Conservation (phyloP, 2,329 filamentous ascomycete genomes). For the Whalleya microplaca region DNA sequence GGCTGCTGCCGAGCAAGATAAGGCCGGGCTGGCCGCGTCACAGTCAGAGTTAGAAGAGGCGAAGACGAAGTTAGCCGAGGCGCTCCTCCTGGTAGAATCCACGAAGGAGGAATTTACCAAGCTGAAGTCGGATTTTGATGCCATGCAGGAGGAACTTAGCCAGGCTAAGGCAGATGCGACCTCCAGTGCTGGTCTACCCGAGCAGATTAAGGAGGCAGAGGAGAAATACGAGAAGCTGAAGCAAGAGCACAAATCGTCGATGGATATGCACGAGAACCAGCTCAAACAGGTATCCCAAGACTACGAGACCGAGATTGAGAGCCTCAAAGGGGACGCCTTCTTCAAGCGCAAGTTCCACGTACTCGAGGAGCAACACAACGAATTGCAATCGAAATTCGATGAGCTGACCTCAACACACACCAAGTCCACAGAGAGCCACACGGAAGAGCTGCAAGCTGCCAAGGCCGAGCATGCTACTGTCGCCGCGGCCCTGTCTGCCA, state of each 20-base stretch:
- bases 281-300: constrained; percentile 62
- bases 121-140: constrained; percentile 53
- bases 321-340: constrained; percentile 63
- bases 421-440: constrained; percentile 19
- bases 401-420: constrained; percentile 31
- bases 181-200: constrained; percentile 31
- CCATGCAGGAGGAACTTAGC: constrained; percentile 49
- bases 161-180: constrained; percentile 52
- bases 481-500: constrained; percentile 52
- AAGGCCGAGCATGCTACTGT: constrained; percentile 39
- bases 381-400: constrained; percentile 40
- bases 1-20: constrained; percentile 51
- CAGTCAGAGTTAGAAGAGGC: constrained; percentile 44
- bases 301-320: constrained; percentile 68
- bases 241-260: constrained; percentile 46
- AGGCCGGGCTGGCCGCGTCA: constrained; percentile 51
- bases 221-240: constrained; percentile 52
- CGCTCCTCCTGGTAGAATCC: constrained; percentile 31
- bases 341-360: constrained; percentile 67
- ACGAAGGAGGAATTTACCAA: constrained; percentile 50
- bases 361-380: constrained; percentile 60
- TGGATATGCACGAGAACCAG: constrained; percentile 58
- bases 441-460: constrained; percentile 21
- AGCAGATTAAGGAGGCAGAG: constrained; percentile 33
- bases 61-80: constrained; percentile 41